Percentiles rank a stretch among this genome's conserved stretches.
These are phyloP conservation scores for Curvularia hawaiiensis DNA, from an alignment of 2,329 filamentous ascomycete species.

Conservation along the genomic window DNA sequence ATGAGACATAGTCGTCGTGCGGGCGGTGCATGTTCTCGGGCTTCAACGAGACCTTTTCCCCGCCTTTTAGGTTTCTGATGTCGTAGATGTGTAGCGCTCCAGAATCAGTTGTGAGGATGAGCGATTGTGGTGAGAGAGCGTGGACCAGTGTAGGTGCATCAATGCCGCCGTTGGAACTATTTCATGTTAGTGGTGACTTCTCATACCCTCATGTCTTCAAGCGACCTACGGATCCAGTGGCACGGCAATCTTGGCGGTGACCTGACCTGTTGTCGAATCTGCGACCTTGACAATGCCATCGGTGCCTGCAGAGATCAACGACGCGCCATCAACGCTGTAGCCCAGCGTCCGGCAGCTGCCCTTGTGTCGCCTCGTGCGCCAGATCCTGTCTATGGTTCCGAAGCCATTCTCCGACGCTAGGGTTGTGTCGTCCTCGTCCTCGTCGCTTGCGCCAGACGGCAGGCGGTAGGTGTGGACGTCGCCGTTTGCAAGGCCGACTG, in stretches of 20 bases:
- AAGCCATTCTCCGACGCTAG: constrained; percentile 63
- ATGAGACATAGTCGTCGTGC: constrained; percentile 92
- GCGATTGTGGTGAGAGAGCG: constrained; percentile 81
- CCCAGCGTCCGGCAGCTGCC: constrained; percentile 85
- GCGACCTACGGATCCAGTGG: constrained; percentile 56
- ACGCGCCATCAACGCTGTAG: constrained; percentile 78
- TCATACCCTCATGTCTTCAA: not conserved
- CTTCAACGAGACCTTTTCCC: constrained; percentile 56
- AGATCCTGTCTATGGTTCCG: constrained; percentile 78
- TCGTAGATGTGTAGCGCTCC: constrained; percentile 89
- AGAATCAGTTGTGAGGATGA: constrained; percentile 89
- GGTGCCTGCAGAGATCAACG: constrained; percentile 65
- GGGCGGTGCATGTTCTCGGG: constrained; percentile 80
- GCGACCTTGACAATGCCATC: constrained; percentile 69
- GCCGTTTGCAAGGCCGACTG: constrained; percentile 82
- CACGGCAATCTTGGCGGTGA: constrained; percentile 81
- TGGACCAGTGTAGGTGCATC: constrained; percentile 84
- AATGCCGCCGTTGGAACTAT: constrained; percentile 52
- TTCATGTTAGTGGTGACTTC: constrained; percentile 16
- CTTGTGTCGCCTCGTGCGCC: constrained; percentile 90
- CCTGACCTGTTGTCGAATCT: constrained; percentile 64
- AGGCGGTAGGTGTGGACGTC: constrained; percentile 86
- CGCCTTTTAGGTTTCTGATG: constrained; percentile 61
- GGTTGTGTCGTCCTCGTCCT: constrained; percentile 59
- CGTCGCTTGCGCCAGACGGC: constrained; percentile 60